Conservation (phyloP, 805 yeast genomes). For the Cyberlindnera mississippiensis region DNA sequence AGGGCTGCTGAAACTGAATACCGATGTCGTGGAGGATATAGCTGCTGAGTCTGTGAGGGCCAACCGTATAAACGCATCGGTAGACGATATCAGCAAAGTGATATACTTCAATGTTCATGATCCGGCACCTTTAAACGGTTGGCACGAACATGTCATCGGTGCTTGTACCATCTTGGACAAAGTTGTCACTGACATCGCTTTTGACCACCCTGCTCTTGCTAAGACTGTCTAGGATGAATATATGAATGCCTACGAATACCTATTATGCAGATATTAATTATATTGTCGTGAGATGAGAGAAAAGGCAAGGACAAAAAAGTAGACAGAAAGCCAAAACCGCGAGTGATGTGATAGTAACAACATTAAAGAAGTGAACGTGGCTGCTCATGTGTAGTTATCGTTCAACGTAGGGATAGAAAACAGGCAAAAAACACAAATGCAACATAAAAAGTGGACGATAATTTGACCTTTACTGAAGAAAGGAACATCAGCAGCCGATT, state of each 20-base stretch:
- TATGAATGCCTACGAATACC: no score
- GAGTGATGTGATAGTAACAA: background rate
- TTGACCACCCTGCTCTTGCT: background rate
- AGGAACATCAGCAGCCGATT: background rate
- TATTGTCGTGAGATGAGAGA: slow-evolving; percentile 1
- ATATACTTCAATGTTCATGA: slow-evolving; percentile 13
- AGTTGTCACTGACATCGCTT: slow-evolving; percentile 17
- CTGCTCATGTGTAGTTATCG: no score
- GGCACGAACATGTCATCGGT: slow-evolving; percentile 25
- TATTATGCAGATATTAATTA: background rate
- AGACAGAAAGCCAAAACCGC: background rate
- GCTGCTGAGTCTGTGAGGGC: slow-evolving; percentile 20
- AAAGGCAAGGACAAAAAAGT: background rate
- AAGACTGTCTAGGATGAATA: background rate
- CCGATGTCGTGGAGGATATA: slow-evolving; percentile 6
- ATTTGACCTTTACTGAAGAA: background rate
- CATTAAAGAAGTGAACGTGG: background rate
- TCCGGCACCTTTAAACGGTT: slow-evolving; percentile 10
- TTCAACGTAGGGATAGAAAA: no score
- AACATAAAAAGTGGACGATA: background rate
- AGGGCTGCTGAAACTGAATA: slow-evolving; percentile 10
- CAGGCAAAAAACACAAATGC: slow-evolving; percentile 2
- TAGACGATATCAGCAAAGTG: slow-evolving; percentile 24
- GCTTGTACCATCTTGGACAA: slow-evolving; percentile 21
- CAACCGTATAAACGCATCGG: slow-evolving; percentile 16